Base-by-base conservation (phyloP, 2,329 filamentous ascomycete species). In the Pseudomassariella vexata region DNA sequence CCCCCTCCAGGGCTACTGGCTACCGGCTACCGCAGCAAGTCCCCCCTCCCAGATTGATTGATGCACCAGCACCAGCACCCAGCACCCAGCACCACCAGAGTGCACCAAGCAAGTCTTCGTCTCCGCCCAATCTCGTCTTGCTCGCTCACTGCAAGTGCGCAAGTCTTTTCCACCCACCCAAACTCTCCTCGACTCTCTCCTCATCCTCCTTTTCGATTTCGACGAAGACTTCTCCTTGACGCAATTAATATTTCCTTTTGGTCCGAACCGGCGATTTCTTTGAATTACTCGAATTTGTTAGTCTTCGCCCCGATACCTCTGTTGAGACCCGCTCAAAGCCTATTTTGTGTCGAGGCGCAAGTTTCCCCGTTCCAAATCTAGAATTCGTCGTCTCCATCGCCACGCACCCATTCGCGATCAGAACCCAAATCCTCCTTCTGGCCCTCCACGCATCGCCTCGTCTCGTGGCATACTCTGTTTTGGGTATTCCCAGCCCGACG, bases 81-180 rank as follows among this genome's bases (percentile, higher is more conserved):
- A 35, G 38, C 38, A 39, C 38, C 38, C 41, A 41, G 41, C 41
- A 39, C 38, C 38, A 28, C 28, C n/a, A n/a, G n/a, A n/a, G n/a
- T n/a, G n/a, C n/a, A n/a, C n/a, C n/a, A n/a, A n/a, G 48, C 9
- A 45, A 50, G 8, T 49, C 53, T 6, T 58, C 64, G 11, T 59
- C 52, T 31, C 59, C 58, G 6, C 46, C 58, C 18, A 56, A 62
- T 21, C n/a, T n/a, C n/a, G n/a, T n/a, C n/a, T n/a, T n/a, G n/a
- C n/a, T n/a, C n/a, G n/a, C n/a, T n/a, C n/a, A n/a, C n/a, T n/a
- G n/a, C n/a, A n/a, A n/a, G n/a, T n/a, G n/a, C n/a, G n/a, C n/a
- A n/a, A n/a, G 25, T 36, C 40, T 38, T 19, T 41, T 24, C 22
- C 22, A 24, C 14, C 22, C 34, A 39, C 35, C n/a, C n/a, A n/a